phyloP scores from a whole-genome alignment of 768 basidiomycete species.

The Grammothele lineata region DNA sequence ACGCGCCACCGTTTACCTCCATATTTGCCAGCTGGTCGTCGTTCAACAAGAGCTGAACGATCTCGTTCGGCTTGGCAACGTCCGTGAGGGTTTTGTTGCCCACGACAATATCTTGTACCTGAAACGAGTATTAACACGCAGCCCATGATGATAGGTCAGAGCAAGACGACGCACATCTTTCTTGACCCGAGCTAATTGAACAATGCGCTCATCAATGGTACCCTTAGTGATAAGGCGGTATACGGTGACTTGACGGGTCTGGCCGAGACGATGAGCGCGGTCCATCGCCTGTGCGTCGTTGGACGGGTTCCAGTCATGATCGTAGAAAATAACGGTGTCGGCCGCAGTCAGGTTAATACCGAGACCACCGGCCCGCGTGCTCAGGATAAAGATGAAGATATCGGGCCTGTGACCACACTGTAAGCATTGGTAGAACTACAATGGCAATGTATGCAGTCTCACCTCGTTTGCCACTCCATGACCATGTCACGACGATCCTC shows the following conservation, averaged over 20 bases:
- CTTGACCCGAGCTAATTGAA: conserved; percentile 93
- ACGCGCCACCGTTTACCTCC: conserved; percentile 41
- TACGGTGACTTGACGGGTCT: conserved; percentile 95
- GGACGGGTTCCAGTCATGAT: conserved; percentile 95
- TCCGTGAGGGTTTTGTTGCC: conserved; percentile 95
- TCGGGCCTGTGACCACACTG: conserved; percentile 52
- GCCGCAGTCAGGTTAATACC: conserved; percentile 96
- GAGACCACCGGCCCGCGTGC: conserved; percentile 92
- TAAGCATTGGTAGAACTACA: not conserved
- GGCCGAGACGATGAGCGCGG: conserved; percentile 92
- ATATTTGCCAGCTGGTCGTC: conserved; percentile 87
- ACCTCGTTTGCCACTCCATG: conserved; percentile 98
- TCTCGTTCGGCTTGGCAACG: conserved; percentile 92
- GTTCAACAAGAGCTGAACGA: conserved; percentile 90
- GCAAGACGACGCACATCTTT: conserved; percentile 68
- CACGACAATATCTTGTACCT: conserved; percentile 99
- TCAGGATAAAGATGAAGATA: conserved; percentile 85
- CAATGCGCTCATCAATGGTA: conserved; percentile 95
- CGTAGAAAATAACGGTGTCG: conserved; percentile 94
- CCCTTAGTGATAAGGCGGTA: conserved; percentile 92
- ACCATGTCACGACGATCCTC: conserved; percentile 99
- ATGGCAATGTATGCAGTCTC: conserved; percentile 27
- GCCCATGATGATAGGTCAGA: conserved; percentile 5
- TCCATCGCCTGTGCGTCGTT: conserved; percentile 99
- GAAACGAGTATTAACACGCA: not conserved